Conservation (phyloP, 306 rosid genomes). For the Echinosophora koreensis region DNA sequence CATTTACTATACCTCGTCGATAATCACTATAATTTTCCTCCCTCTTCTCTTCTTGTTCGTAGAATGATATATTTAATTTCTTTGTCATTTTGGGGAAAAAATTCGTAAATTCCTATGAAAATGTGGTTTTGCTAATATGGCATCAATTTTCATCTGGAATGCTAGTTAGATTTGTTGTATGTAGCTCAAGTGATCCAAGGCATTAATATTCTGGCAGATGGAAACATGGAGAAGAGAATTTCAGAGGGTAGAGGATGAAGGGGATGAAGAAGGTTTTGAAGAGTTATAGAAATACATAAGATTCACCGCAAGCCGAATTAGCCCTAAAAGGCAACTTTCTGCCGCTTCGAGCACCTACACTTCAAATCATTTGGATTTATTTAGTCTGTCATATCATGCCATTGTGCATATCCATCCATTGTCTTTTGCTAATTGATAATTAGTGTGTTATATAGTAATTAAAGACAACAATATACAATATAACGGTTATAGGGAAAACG, state of each 20-base stretch:
- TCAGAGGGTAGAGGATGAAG: constrained; percentile 67
- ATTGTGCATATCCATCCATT: background rate
- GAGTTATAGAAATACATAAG: constrained; percentile 53
- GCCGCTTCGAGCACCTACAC: background rate
- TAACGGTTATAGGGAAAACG: too few species aligned
- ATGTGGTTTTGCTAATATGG: background rate
- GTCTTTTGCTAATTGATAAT: too few species aligned
- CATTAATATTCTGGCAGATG: constrained; percentile 56
- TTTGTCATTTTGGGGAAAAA: background rate
- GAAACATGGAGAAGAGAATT: constrained; percentile 66
- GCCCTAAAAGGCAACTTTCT: background rate
- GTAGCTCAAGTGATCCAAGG: constrained; percentile 16
- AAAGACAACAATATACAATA: too few species aligned
- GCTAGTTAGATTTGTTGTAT: background rate
- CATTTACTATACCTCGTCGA: background rate
- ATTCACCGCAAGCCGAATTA: background rate
- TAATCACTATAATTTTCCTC: background rate
- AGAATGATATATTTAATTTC: too few species aligned
- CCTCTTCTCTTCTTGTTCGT: background rate
- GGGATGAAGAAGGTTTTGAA: constrained; percentile 82
- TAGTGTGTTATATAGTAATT: too few species aligned
- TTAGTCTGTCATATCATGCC: background rate
- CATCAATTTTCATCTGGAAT: background rate
- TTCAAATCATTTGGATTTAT: background rate
- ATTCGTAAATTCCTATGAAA: background rate